Conservation (phyloP, 164 flowering plant genomes). For the Santalum album region DNA sequence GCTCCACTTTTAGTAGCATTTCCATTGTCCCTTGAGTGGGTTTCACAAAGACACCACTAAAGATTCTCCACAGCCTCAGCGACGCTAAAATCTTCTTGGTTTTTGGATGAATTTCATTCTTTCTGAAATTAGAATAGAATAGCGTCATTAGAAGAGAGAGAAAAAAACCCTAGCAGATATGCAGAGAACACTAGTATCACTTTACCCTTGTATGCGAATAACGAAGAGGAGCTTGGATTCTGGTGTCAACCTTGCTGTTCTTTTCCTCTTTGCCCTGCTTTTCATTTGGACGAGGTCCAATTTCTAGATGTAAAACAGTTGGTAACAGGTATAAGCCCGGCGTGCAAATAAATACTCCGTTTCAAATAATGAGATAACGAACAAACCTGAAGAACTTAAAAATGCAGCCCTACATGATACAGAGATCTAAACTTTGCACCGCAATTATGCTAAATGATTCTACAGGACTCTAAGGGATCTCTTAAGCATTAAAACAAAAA, state of each 20-base stretch:
- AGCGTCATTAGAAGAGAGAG: conserved; percentile 7
- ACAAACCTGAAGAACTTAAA: too few relatives aligned
- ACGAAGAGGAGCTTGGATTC: conserved; percentile 56
- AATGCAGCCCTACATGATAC: too few relatives aligned
- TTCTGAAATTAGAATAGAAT: conserved; percentile 25
- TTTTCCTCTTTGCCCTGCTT: conserved; percentile 35
- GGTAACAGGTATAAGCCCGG: too few relatives aligned
- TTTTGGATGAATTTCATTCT: conserved; percentile 60
- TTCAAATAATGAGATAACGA: too few relatives aligned
- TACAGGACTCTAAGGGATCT: too few relatives aligned
- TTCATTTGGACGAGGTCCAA: conserved; percentile 69
- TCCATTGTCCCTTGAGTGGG: conserved; percentile 46
- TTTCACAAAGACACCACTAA: conserved; percentile 59
- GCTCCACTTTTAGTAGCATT: conserved; percentile 62
- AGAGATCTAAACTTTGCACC: too few relatives aligned
- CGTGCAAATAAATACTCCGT: too few relatives aligned
- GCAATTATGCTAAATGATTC: too few relatives aligned
- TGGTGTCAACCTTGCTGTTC: conserved; percentile 10
- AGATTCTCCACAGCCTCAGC: conserved; percentile 37
- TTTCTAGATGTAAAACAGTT: conserved; percentile 33
- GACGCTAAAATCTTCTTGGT: conserved; percentile 44
- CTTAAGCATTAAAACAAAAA: too few relatives aligned
- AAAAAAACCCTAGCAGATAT: not conserved
- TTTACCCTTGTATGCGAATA: conserved; percentile 68
- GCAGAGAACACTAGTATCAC: not conserved